Evolutionary conservation across 2,329 filamentous ascomycete species (phyloP), one percentile per base, ranked within the genome.

Genomic region (Penicillium sp.): DNA sequence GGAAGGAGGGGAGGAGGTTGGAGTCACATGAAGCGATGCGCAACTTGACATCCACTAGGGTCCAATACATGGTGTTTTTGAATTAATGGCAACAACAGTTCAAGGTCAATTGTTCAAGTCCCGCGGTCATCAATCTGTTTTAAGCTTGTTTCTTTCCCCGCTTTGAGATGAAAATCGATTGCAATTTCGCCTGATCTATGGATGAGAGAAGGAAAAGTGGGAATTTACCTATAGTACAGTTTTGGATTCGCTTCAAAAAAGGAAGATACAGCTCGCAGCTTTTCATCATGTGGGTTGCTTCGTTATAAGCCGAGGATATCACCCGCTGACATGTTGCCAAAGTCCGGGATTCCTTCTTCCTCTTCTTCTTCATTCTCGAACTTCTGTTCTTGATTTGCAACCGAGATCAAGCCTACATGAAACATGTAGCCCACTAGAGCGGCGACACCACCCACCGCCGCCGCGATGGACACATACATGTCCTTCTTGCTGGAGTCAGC

Each of bases 401-500:
- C 31, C 6, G 56, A 47, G 18, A 70, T 52, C 16, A 70, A 47
- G 2, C 72, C 72, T 18, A 63, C 57, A 31, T 69, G 62, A 6
- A 68, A 49, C 64, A 73, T 61, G 50, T 75, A 75, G 16, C 70
- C 70, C 33, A 72, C 57, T 43, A 75, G 58, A 26, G 70, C 64
- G 12, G 65, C 68, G 34, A 70, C 43, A 4, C 70, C 70, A 16
- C 65, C 70, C 41, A 67, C 61, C 12, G 69, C 71, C 10, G 70
- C 61, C 18, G 64, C 72, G 29, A 73, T 63, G 4, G 73, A 74
- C 2, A 70, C 47, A 43, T 69, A 65, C 21, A 71, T 57, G 47
- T 75, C 72, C 41, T 64, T 69, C 38, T 66, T 68, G 34, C 60
- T 63, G 0, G 60, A 52, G 26, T 59, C 57, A 3, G 60, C 65